Evolutionary conservation across 768 basidiomycete species (phyloP).

Genomic region (Russula ochroleuca): DNA sequence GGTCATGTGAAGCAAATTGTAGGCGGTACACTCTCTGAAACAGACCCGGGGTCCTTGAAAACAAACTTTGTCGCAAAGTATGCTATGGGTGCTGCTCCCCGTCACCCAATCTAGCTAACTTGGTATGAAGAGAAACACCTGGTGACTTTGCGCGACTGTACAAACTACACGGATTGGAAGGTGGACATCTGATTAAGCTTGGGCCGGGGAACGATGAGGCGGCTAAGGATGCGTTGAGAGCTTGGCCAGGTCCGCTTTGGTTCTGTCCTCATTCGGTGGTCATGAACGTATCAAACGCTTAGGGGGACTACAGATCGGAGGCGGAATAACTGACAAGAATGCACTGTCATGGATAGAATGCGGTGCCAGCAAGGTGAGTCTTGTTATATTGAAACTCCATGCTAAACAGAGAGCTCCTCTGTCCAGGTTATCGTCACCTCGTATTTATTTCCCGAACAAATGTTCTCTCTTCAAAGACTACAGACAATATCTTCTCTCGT

Average conservation of each 20-base stretch:
- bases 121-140: slow-evolving; percentile 59
- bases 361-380: slow-evolving; percentile 80
- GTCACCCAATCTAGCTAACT: slow-evolving; percentile 18
- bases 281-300: slow-evolving; percentile 1
- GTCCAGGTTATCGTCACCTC: slow-evolving; percentile 94
- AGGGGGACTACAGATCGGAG: slow-evolving; percentile 79
- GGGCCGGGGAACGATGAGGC: slow-evolving; percentile 86
- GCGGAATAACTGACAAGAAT: slow-evolving; percentile 81
- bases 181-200: slow-evolving; percentile 96
- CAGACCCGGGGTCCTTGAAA: slow-evolving; percentile 52
- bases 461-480: slow-evolving; percentile 73
- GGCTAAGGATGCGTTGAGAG: slow-evolving; percentile 74
- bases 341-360: slow-evolving; percentile 79
- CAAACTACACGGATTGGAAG: slow-evolving; percentile 57
- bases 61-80: slow-evolving; percentile 93
- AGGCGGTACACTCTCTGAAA: slow-evolving; percentile 84
- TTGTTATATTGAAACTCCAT: slow-evolving; percentile 1
- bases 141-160: slow-evolving; percentile 80
- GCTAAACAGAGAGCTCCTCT: slow-evolving; percentile 3
- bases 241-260: slow-evolving; percentile 68
- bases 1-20: slow-evolving; percentile 98
- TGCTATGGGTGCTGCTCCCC: slow-evolving; percentile 30
- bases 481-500: slow-evolving; percentile 55
- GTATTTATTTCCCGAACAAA: slow-evolving; percentile 81
- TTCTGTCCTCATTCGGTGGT: neutral